Evolutionary conservation across 1,284 basidiomycete species (phyloP).

Genomic region (Microbotryum lychnidis-dioicae): DNA sequence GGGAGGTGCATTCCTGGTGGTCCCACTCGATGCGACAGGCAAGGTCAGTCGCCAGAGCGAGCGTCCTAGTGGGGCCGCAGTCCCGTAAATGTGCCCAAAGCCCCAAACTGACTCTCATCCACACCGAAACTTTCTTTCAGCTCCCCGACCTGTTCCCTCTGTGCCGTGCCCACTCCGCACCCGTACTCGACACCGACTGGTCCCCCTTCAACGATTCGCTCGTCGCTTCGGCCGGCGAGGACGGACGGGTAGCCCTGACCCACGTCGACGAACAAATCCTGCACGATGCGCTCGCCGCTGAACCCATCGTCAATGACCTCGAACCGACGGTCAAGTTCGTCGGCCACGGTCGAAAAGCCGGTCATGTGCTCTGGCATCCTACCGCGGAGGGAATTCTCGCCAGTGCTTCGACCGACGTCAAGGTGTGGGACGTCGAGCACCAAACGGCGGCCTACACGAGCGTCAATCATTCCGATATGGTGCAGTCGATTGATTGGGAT

Average conservation of each 20-base stretch:
- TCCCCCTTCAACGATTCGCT: conserved; percentile 86
- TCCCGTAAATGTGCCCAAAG: too few relatives aligned
- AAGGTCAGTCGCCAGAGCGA: conserved; percentile 50
- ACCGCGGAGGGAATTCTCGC: conserved; percentile 80
- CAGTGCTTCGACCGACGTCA: conserved; percentile 81
- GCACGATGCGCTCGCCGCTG: conserved; percentile 70
- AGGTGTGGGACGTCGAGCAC: conserved; percentile 79
- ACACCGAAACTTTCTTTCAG: conserved; percentile 47
- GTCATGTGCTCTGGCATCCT: conserved; percentile 91
- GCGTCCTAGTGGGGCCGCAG: conserved; percentile 46
- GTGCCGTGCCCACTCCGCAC: conserved; percentile 60
- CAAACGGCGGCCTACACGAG: conserved; percentile 59
- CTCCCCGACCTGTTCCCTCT: conserved; percentile 88
- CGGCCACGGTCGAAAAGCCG: conserved; percentile 65
- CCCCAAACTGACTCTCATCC: too few relatives aligned
- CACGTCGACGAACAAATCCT: conserved; percentile 64
- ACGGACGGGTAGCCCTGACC: conserved; percentile 87
- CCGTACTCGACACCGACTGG: conserved; percentile 85
- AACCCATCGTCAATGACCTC: conserved; percentile 77
- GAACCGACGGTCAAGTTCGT: conserved; percentile 54
- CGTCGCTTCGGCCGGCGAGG: conserved; percentile 84
- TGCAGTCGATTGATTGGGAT: conserved; percentile 82
- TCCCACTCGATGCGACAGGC: conserved; percentile 54
- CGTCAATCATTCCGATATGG: conserved; percentile 72
- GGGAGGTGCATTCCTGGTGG: conserved; percentile 87